Evolutionary conservation across 768 basidiomycete species (phyloP), one percentile per base, ranked within the genome.

Genomic region (Pluteus cervinus): DNA sequence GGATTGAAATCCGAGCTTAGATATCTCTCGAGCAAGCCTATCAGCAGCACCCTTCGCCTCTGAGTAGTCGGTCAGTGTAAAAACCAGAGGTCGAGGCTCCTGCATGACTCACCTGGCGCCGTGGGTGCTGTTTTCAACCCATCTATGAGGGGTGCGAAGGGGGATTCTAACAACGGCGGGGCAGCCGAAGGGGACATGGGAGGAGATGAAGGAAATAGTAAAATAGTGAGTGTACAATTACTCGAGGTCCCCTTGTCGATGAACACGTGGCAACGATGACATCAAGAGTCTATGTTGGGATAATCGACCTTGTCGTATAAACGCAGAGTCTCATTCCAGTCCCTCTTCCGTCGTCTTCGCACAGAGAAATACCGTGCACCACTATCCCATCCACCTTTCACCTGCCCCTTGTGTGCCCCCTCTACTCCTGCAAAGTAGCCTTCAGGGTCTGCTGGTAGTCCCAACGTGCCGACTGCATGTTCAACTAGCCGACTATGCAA

Each of bases 1-100:
- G 26, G 72, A 68, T 51, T 76, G 71, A 34, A 79, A 64, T 4
- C 85, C 84, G 41, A 61, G 52, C 51, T 78, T 86, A 25, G 67
- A 61, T 26, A 89, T 67, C 52, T 84, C 76, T 24, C 82, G 75
- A 43, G 86, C 86, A 41, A 89, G 68, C 49, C 73, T 76, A 62
- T 89, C 86, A 26, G 83, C 84, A 15, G 87, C 86, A 35, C 73
- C 84, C 61, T 87, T 89, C 24, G 86, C 87, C 67, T 89, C 87
- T 84, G 50, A n/a, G 32, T 23, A 26, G 33, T 34, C 15, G 37
- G n/a, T 45, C 38, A 33, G 45, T 36, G 25, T 43, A 37, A 34
- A 32, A 26, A 33, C 8, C 29, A 43, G 38, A 25, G 9, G 22
- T 14, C 29, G 28, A 34, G 41, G 40, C 30, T 29, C 6, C 36